These are phyloP conservation scores for Sporothrix humicola DNA, from an alignment of 2,329 filamentous ascomycete species.

Conservation along the genomic window DNA sequence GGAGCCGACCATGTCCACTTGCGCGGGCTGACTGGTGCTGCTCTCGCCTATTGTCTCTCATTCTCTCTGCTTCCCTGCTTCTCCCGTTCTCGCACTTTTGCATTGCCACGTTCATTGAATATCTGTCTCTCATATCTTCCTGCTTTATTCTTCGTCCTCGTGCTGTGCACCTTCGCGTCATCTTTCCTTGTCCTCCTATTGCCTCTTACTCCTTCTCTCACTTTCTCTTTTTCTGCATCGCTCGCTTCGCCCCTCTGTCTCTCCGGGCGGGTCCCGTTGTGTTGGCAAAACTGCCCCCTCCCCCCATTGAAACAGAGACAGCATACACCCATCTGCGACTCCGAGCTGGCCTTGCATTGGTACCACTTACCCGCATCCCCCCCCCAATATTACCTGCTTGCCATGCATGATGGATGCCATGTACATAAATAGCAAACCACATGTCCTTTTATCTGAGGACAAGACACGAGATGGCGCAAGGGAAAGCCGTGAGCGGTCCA, in stretches of 20 bases:
- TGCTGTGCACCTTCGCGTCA: conserved; percentile 14
- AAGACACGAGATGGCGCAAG: conserved; percentile 28
- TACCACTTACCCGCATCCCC: conserved; percentile 36
- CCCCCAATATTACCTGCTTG: conserved; percentile 31
- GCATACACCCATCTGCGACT: conserved; percentile 32
- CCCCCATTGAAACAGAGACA: conserved; percentile 20
- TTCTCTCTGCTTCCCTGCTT: background rate
- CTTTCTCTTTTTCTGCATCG: conserved; percentile 14
- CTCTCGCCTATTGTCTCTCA: conserved; percentile 5
- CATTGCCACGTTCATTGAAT: conserved; percentile 21
- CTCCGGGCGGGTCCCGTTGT: conserved; percentile 34
- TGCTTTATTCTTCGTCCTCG: background rate
- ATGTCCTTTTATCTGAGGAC: conserved; percentile 33
- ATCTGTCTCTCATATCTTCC: conserved; percentile 3
- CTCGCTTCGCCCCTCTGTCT: conserved; percentile 28
- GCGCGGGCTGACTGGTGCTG: conserved; percentile 23
- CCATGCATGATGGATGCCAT: conserved; percentile 37
- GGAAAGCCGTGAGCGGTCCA: conserved; percentile 22
- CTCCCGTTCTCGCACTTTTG: conserved; percentile 2
- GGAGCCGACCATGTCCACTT: conserved; percentile 30
- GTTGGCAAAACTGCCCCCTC: conserved; percentile 30
- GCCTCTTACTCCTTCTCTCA: background rate
- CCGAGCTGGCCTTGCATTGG: conserved; percentile 39
- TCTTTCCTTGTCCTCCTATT: background rate
- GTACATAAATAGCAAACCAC: conserved; percentile 40